Percentiles rank a stretch among this genome's conserved stretches.
Evolutionary conservation across 768 basidiomycete species (phyloP).

Genomic region (Suillus cothurnatus): DNA sequence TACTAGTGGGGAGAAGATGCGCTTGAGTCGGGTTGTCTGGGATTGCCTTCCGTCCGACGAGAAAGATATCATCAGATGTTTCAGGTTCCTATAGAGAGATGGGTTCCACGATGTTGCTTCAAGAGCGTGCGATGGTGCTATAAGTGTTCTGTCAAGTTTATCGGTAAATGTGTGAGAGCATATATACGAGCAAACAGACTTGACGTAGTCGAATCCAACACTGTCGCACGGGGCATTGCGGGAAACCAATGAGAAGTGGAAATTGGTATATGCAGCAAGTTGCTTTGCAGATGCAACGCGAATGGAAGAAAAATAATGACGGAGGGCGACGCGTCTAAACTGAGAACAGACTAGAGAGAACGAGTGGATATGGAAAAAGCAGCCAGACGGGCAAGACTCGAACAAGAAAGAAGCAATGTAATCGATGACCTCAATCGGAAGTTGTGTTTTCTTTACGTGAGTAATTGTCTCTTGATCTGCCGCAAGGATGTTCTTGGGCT

Average conservation of each 20-base stretch:
- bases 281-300: conserved; percentile 23
- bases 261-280: conserved; percentile 32
- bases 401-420: conserved; percentile 22
- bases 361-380: conserved; percentile 39
- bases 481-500: neutral
- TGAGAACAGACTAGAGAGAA: conserved; percentile 43
- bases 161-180: conserved; percentile 7
- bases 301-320: conserved; percentile 32
- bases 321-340: conserved; percentile 46
- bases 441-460: conserved; percentile 12
- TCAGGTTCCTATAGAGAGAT: conserved; percentile 36
- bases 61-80: conserved; percentile 45
- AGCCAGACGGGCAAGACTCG: conserved; percentile 20
- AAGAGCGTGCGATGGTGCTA: conserved; percentile 20
- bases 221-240: conserved; percentile 19
- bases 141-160: conserved; percentile 21
- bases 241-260: conserved; percentile 33
- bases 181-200: conserved; percentile 37
- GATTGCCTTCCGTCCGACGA: conserved; percentile 44
- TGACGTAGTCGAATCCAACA: conserved; percentile 47
- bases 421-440: conserved; percentile 37
- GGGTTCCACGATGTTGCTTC: conserved; percentile 29
- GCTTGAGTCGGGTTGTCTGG: conserved; percentile 40
- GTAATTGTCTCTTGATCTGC: neutral
- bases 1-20: conserved; percentile 36